A percentile compares a stretch with the other conserved stretches of the same genome.
Evolutionary conservation across 2,329 filamentous ascomycete species (phyloP).

Genomic region (Domatiomyces globalis): DNA sequence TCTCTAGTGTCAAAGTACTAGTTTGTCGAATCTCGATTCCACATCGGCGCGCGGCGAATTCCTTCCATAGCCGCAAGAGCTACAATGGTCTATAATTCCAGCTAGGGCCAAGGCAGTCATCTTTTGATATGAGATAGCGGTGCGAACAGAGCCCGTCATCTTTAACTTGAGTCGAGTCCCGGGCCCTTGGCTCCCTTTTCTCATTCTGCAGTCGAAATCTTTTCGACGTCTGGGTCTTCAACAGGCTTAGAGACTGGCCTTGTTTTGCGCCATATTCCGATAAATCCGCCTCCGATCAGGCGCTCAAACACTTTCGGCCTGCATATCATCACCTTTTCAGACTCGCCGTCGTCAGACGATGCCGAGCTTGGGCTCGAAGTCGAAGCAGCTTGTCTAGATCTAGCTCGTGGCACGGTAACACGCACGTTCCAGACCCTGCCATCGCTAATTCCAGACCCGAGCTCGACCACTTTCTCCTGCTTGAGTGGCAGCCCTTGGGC

Average conservation of each 20-base stretch:
- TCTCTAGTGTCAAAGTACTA: no score
- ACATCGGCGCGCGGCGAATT: background rate
- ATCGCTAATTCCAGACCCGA: slow-evolving; percentile 32
- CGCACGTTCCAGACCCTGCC: slow-evolving; percentile 37
- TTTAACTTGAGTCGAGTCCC: background rate
- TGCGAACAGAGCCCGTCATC: background rate
- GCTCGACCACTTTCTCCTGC: slow-evolving; percentile 32
- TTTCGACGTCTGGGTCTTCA: background rate
- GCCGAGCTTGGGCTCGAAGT: background rate
- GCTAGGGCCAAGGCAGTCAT: background rate
- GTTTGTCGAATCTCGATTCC: background rate
- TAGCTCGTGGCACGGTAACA: slow-evolving; percentile 20
- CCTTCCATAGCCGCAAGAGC: background rate
- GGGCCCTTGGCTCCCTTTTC: background rate
- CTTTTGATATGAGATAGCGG: no score
- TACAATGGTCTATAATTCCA: background rate
- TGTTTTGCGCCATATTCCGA: slow-evolving; percentile 35
- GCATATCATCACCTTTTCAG: slow-evolving; percentile 33
- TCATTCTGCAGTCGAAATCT: background rate
- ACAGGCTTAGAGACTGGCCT: background rate
- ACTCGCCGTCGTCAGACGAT: slow-evolving; percentile 10
- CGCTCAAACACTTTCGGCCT: slow-evolving; percentile 37
- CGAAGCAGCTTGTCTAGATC: background rate
- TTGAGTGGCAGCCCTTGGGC: slow-evolving; percentile 40
- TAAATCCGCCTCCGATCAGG: slow-evolving; percentile 37